A percentile compares a stretch with the other conserved stretches of the same genome.
Conservation (phyloP, 176 grass and related monocot species). For the bread wheat (Triticum aestivum) region IWGSC_CS_RefSeq_v2.1 NC_057808.1:88606933-88607432, state of each 20-base stretch:
- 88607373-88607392: background rate
- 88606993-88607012: too few relatives aligned
- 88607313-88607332: background rate
- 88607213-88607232: background rate
- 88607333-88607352: background rate
- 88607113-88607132: background rate
- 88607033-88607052: background rate
- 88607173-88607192: background rate
- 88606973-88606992: background rate
- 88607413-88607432: background rate
- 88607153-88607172: background rate
- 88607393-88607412: background rate
- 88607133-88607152: background rate
- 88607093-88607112: background rate
- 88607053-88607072: background rate
- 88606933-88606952: background rate
- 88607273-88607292: background rate
- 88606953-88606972: background rate
- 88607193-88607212: background rate
- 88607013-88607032: background rate
- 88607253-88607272: background rate
- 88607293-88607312: background rate
- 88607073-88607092: slow-evolving; percentile 2
- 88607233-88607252: background rate
- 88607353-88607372: background rate